These are phyloP conservation scores for Aspergillus tamarii DNA, from an alignment of 2,329 filamentous ascomycete species.

Conservation along the genomic window DNA sequence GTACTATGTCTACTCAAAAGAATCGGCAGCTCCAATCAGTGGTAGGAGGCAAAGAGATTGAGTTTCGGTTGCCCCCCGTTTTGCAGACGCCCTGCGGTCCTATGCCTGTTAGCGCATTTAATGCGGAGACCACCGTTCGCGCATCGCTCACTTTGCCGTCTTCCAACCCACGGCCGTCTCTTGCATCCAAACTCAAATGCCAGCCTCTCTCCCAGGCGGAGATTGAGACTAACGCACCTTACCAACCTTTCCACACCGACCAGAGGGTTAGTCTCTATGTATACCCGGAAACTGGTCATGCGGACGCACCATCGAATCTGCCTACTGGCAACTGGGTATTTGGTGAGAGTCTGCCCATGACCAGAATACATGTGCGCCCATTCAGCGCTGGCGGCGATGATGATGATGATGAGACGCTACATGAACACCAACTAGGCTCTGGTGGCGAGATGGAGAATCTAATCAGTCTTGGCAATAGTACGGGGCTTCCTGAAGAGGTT, in stretches of 20 bases:
- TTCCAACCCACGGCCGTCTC: constrained; percentile 45
- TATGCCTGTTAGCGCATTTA: constrained; percentile 59
- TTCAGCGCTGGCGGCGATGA: constrained; percentile 46
- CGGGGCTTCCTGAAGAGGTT: constrained; percentile 71
- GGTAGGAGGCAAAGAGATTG: constrained; percentile 61
- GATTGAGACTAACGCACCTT: constrained; percentile 93
- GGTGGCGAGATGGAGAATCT: constrained; percentile 52
- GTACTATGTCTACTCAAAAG: constrained; percentile 54
- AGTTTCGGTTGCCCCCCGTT: constrained; percentile 67
- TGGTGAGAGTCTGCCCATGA: constrained; percentile 53
- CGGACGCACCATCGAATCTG: constrained; percentile 46
- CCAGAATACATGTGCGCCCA: constrained; percentile 51
- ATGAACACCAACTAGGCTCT: constrained; percentile 32
- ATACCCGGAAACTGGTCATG: constrained; percentile 50
- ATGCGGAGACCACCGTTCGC: constrained; percentile 43
- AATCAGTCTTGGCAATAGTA: constrained; percentile 55
- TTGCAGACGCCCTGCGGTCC: constrained; percentile 63
- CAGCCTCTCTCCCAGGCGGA: constrained; percentile 75
- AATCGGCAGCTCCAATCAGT: constrained; percentile 58
- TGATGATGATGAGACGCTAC: constrained; percentile 38
- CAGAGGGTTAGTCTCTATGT: constrained; percentile 77
- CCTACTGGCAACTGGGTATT: constrained; percentile 55
- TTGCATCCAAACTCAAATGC: constrained; percentile 44
- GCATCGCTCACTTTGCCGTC: constrained; percentile 49
- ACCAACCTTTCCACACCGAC: constrained; percentile 95